Percentiles rank a stretch among this genome's conserved stretches.
These are phyloP conservation scores for Xylaria sp. DNA, from an alignment of 2,329 filamentous ascomycete genomes.

Conservation along the genomic window DNA sequence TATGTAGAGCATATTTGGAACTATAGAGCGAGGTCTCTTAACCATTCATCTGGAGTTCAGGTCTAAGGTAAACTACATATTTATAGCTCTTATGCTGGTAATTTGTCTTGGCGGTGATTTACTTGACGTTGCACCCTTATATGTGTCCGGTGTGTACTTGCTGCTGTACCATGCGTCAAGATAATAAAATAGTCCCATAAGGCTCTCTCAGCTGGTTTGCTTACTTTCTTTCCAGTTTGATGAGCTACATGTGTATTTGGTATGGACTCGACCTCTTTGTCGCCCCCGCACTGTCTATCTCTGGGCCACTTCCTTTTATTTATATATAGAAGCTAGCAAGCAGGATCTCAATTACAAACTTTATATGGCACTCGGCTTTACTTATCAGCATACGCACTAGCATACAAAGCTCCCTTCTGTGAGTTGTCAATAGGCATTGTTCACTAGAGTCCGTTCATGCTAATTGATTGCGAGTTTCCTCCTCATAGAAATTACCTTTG, in stretches of 20 bases:
- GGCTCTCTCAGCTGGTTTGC: neutral
- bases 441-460: neutral
- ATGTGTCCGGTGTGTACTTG: neutral
- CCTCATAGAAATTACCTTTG: neutral
- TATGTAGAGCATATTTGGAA: constrained; percentile 33
- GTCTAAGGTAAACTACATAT: constrained; percentile 13
- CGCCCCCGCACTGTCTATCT: neutral
- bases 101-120: neutral
- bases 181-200: neutral
- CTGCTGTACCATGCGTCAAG: neutral
- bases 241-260: neutral
- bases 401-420: neutral
- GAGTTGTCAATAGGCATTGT: neutral
- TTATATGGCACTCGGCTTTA: neutral
- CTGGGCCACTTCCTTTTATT: neutral
- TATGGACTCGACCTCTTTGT: neutral
- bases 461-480: neutral
- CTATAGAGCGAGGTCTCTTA: constrained; percentile 23
- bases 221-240: neutral
- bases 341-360: neutral
- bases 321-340: neutral
- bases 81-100: neutral
- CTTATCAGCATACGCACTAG: neutral
- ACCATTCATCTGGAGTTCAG: constrained; percentile 34
- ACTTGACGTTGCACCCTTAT: neutral